Base-by-base conservation (phyloP, 768 basidiomycete species). In the Mycena vitilis region DNA sequence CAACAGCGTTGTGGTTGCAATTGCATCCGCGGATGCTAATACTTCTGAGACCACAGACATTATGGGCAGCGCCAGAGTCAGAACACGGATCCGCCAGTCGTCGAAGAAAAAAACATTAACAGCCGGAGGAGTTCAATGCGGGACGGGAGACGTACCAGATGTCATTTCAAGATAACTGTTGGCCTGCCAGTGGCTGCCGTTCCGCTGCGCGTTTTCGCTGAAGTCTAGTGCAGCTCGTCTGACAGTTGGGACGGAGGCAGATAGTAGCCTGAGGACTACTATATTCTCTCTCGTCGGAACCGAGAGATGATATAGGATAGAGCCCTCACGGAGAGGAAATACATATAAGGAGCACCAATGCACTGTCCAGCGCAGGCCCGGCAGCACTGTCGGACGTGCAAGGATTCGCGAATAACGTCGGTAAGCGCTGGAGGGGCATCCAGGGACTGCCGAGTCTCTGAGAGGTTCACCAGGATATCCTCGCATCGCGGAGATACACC, bases 251-350 rank as follows among this genome's bases (percentile, higher is more conserved):
- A 89, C 74, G 63, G 84, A 85, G 0, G 89, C 81, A 3, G 87
- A 83, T 16, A 90, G 77, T 16, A 86, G 83, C 49, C n/a, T n/a
- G n/a, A n/a, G n/a, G n/a, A n/a, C n/a, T n/a, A 90, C 78, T 67
- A 91, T 86, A 77, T 91, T 90, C 38, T 88, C 90, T 38, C 90
- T 89, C 60, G 87, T 85, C 55, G 85, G 81, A 13, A 84, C 81
- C 86, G 88, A 64, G 22, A 7, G 34, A 49, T 45, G 36, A 57
- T 16, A 30, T 23, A 40, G 5, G 30, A 25, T 2, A 42, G 9
- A 36, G 20, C 30, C 30, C 30, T 5, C 2, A 30, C 30, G 30
- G 30, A 30, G 22, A 10, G 11, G 10, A 22, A 23, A 12, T 4
- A 60, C 65, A 2, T 30, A 72, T 67, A 7, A 69, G 42, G 0